A percentile compares a stretch with the other conserved stretches of the same genome.
Evolutionary conservation across 306 rosid species (phyloP).

Genomic region (Prunus kanzakura): DNA sequence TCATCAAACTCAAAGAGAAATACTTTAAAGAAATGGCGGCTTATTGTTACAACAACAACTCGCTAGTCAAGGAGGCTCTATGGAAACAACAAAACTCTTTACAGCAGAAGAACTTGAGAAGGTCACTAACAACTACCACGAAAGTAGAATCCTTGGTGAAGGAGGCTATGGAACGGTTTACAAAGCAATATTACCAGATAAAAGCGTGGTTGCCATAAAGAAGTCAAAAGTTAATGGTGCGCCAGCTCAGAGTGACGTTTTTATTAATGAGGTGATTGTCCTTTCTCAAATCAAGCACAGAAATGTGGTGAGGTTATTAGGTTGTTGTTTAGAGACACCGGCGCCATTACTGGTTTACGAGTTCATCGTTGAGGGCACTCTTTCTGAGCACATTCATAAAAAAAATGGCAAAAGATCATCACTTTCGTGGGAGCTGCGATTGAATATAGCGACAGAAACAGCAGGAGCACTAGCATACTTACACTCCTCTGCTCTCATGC

Average conservation of each 20-base stretch:
- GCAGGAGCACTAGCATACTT: constrained; percentile 4
- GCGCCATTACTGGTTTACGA: constrained; percentile 6
- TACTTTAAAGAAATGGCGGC: constrained; percentile 12
- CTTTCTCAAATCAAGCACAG: constrained; percentile 6
- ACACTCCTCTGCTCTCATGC: not conserved
- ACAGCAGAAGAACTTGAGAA: not conserved
- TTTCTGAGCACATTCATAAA: not conserved
- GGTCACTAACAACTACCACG: not conserved
- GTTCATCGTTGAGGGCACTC: not conserved
- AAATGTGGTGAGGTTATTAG: constrained; percentile 5
- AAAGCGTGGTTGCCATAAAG: not conserved
- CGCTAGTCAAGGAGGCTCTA: not conserved
- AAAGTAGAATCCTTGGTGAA: not conserved
- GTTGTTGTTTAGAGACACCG: constrained; percentile 4
- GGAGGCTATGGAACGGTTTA: constrained; percentile 19
- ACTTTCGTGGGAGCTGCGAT: not conserved
- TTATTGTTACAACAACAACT: not conserved
- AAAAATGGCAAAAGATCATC: not conserved
- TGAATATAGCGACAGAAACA: not conserved
- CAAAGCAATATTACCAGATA: not conserved
- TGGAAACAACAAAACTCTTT: not conserved
- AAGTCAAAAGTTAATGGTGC: not conserved
- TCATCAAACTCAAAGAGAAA: constrained; percentile 2
- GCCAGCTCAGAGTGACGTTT: not conserved
- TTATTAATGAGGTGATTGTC: constrained; percentile 5